Conservation (phyloP, 306 rosid genomes). For the Pterocarpus macrocarpus region DNA sequence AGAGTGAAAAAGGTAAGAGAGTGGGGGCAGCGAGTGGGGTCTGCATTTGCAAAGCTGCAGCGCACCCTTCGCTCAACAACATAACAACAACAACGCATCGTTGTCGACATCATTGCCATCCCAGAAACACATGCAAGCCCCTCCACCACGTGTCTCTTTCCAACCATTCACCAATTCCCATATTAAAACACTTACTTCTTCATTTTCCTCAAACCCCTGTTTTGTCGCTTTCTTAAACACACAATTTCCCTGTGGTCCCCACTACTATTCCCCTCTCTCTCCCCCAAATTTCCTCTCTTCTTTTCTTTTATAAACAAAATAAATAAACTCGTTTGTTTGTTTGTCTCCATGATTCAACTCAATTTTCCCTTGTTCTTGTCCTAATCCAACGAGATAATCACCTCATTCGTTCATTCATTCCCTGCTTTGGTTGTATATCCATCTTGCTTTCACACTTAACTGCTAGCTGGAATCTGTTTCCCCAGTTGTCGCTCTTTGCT, state of each 20-base stretch:
- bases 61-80: constrained; percentile 29
- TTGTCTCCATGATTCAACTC: constrained; percentile 5
- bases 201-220: constrained; percentile 17
- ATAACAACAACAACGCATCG: constrained; percentile 37
- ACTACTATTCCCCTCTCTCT: background rate
- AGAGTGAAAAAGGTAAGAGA: no score
- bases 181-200: constrained; percentile 24
- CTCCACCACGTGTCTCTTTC: constrained; percentile 50
- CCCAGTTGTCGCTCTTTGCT: constrained; percentile 33
- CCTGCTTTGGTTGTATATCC: constrained; percentile 32
- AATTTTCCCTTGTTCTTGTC: constrained; percentile 13
- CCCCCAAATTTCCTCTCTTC: background rate
- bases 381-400: constrained; percentile 22
- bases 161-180: constrained; percentile 37
- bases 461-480: constrained; percentile 23
- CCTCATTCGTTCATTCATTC: background rate
- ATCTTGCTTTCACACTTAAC: constrained; percentile 40
- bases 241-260: constrained; percentile 43
- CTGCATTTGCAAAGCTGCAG: constrained; percentile 38
- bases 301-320: background rate
- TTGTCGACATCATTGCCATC: constrained; percentile 62
- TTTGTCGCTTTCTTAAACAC: constrained; percentile 32
- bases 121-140: constrained; percentile 60
- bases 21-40: background rate
- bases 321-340: background rate